Percentiles rank a stretch among this genome's conserved stretches.
Conservation (phyloP, 2,329 filamentous ascomycete genomes). For the Colletotrichum simmondsii region DNA sequence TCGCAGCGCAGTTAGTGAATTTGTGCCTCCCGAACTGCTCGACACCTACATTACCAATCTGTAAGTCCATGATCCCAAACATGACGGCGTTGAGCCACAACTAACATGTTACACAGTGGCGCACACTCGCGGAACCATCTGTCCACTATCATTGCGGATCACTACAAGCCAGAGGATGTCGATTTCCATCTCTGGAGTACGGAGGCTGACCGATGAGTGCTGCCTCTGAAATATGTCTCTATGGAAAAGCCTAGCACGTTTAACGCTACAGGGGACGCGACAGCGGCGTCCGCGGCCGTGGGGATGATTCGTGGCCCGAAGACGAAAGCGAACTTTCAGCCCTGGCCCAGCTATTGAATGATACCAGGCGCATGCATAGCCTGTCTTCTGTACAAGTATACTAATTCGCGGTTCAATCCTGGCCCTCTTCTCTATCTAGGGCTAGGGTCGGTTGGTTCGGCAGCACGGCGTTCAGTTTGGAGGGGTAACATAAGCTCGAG, state of each 20-base stretch:
- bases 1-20: constrained; percentile 83
- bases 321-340: constrained; percentile 9
- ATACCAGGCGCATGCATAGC: constrained; percentile 21
- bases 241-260: constrained; percentile 24
- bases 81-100: not conserved
- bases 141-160: constrained; percentile 79
- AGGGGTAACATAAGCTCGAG: constrained; percentile 5
- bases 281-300: constrained; percentile 17
- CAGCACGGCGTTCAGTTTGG: constrained; percentile 20
- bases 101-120: constrained; percentile 55
- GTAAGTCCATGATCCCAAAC: constrained; percentile 49
- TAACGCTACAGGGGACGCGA: constrained; percentile 26
- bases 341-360: constrained; percentile 10
- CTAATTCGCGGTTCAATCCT: constrained; percentile 3
- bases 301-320: constrained; percentile 19
- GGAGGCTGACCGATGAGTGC: constrained; percentile 43
- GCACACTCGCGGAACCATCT: constrained; percentile 77
- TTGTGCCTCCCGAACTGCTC: constrained; percentile 80
- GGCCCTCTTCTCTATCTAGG: constrained; percentile 8
- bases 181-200: constrained; percentile 63
- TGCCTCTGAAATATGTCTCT: not conserved
- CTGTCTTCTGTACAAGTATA: constrained; percentile 16
- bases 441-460: constrained; percentile 20
- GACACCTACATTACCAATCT: constrained; percentile 87
- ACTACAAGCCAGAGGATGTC: constrained; percentile 80